Evolutionary conservation across 768 basidiomycete species (phyloP).

Genomic region (Leccinellum albellum): DNA sequence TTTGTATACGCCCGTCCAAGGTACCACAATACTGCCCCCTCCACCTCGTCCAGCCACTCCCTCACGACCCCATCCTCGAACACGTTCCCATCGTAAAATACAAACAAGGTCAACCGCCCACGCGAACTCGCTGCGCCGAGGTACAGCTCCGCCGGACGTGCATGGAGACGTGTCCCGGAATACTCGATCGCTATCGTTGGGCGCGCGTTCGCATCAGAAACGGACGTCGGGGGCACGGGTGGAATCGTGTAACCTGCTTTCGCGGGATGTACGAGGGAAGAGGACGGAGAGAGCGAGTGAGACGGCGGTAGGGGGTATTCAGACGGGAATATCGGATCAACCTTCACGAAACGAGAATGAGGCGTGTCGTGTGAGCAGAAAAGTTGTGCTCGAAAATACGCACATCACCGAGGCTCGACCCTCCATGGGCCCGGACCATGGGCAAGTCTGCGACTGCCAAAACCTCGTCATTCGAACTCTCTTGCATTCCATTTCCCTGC

Average conservation of each 20-base stretch:
- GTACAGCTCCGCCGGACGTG: constrained; percentile 43
- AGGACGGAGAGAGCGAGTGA: constrained; percentile 22
- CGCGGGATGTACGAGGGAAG: constrained; percentile 5
- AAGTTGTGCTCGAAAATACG: neutral
- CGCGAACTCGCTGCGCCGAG: constrained; percentile 38
- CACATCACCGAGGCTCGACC: constrained; percentile 31
- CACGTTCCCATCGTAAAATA: constrained; percentile 45
- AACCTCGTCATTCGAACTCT: neutral
- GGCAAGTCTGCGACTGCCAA: constrained; percentile 6
- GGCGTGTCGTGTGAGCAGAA: neutral
- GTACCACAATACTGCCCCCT: constrained; percentile 31
- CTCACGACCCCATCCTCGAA: constrained; percentile 37
- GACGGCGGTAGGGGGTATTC: constrained; percentile 32
- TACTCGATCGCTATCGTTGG: constrained; percentile 14
- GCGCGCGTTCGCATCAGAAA: neutral
- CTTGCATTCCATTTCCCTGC: neutral
- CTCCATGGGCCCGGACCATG: constrained; percentile 11
- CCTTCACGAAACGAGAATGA: constrained; percentile 18
- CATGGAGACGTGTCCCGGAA: constrained; percentile 29
- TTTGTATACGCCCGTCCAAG: constrained; percentile 15
- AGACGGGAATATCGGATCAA: constrained; percentile 33
- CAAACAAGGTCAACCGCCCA: constrained; percentile 31
- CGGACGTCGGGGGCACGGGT: neutral
- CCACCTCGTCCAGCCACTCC: constrained; percentile 50
- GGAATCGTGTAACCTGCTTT: constrained; percentile 8